Evolutionary conservation across 2,329 filamentous ascomycete species (phyloP), one percentile per base, ranked within the genome.

Genomic region (Hypoxylon sp.): DNA sequence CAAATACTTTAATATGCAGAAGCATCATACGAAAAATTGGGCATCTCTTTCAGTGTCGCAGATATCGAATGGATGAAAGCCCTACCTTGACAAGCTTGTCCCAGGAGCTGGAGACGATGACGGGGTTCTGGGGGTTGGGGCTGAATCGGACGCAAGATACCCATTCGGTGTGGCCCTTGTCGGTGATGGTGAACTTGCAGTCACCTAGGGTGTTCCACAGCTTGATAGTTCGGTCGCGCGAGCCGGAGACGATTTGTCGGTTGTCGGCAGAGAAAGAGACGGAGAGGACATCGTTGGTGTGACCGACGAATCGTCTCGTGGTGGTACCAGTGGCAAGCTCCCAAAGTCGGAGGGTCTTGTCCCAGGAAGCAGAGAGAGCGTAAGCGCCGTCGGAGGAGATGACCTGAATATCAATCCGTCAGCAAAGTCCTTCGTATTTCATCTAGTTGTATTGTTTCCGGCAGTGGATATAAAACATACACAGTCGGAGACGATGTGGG

Each of bases 111-210:
- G 92, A 97, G 83, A 99, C 96, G 83, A 99, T 99, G 84, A 99
- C 96, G 78, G 96, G 95, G 92, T 98, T 99, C 90, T 98, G 95
- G 81, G 96, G 96, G 91, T 99, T 99, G 83, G 96, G 96, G 87
- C 93, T 97, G 93, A 99, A 99, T 85, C 96, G 92, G 78, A 99
- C 96, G 89, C 95, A 98, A 73, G 95, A 98, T 78, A 97, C 96
- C 96, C 96, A 99, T 86, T 99, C 96, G 85, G 94, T 94, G 90
- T 99, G 96, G 83, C 96, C 96, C 92, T 99, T 99, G 84, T 99
- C 96, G 86, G 94, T 97, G 89, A 99, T 98, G 88, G 95, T 99
- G 92, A 91, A 99, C 90, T 99, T 99, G 94, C 96, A 99, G 91
- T 99, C 96, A 86, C 96, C 96, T 76, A 99, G 94, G 79, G 96